These are phyloP conservation scores for Amanita jacksonii DNA, from an alignment of 768 basidiomycete species.

Conservation along the genomic window DNA sequence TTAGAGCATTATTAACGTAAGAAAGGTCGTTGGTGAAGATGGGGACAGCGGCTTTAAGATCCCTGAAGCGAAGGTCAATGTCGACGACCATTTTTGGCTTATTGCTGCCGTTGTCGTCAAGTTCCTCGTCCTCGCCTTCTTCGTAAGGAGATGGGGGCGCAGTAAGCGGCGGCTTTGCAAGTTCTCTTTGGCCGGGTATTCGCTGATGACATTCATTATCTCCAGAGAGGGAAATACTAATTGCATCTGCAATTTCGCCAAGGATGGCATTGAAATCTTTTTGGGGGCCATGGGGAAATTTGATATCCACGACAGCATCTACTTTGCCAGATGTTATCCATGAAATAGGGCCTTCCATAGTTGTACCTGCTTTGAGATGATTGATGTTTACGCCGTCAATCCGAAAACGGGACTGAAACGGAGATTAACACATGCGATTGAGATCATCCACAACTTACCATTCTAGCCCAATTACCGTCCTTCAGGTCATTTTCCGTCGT, in stretches of 20 bases:
- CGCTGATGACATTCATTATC: constrained; percentile 30
- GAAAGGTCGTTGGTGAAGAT: constrained; percentile 84
- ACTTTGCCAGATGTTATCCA: constrained; percentile 98
- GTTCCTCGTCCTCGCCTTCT: constrained; percentile 27
- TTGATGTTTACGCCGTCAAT: constrained; percentile 97
- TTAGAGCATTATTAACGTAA: constrained; percentile 86
- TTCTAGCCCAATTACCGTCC: constrained; percentile 77
- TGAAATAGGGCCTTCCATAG: constrained; percentile 81
- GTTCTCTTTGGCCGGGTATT: constrained; percentile 80
- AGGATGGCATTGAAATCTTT: constrained; percentile 76
- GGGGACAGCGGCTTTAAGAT: constrained; percentile 92
- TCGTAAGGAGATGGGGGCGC: constrained; percentile 36
- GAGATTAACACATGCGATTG: not conserved
- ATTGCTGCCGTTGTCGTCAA: constrained; percentile 21
- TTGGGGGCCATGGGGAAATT: constrained; percentile 77
- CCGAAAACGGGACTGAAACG: constrained; percentile 75
- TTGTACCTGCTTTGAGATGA: constrained; percentile 80
- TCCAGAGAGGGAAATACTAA: constrained; percentile 51
- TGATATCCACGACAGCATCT: constrained; percentile 95
- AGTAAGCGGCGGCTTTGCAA: constrained; percentile 78
- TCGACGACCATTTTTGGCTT: constrained; percentile 64
- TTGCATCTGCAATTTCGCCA: constrained; percentile 84
- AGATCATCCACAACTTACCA: constrained; percentile 44
- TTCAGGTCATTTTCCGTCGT: constrained; percentile 80
- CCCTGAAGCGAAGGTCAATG: constrained; percentile 89